These are phyloP conservation scores for Coemansia reversa DNA, from an alignment of 192 early-diverging fungal genomes.

Conservation along the genomic window DNA sequence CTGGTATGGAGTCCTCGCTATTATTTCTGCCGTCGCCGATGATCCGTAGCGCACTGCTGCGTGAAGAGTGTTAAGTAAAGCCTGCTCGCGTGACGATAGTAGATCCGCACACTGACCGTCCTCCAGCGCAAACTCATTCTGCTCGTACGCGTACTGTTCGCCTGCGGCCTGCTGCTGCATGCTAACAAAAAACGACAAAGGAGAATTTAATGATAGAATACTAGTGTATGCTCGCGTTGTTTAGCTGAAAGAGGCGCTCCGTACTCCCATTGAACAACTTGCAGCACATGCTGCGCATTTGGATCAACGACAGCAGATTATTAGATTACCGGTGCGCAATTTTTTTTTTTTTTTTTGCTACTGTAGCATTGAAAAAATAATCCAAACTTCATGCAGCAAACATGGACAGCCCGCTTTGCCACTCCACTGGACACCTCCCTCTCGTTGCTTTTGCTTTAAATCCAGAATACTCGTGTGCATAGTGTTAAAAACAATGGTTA, in stretches of 20 bases:
- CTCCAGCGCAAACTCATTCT: conserved; percentile 20
- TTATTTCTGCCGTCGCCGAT: background rate
- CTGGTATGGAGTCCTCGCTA: conserved; percentile 6
- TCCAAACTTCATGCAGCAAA: background rate
- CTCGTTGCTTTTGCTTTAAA: background rate
- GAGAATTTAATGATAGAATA: conserved; percentile 5
- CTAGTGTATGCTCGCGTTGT: too few species aligned
- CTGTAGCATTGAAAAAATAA: conserved; percentile 1
- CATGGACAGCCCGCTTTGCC: too few species aligned
- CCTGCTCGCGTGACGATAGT: conserved; percentile 5
- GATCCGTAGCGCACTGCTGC: conserved; percentile 4
- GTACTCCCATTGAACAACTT: too few species aligned
- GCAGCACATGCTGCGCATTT: background rate
- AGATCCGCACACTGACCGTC: background rate
- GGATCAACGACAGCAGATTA: background rate
- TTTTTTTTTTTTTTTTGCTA: conserved; percentile 3
- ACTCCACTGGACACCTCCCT: background rate
- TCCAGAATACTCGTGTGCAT: background rate
- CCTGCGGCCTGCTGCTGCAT: conserved; percentile 3
- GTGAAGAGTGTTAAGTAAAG: conserved; percentile 16
- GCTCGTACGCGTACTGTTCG: conserved; percentile 19
- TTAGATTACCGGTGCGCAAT: background rate
- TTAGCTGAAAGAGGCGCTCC: too few species aligned
- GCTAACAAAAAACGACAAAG: background rate
- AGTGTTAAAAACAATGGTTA: conserved; percentile 19